Conservation (phyloP, 1,284 basidiomycete genomes). For the Baeospora myosura region DNA sequence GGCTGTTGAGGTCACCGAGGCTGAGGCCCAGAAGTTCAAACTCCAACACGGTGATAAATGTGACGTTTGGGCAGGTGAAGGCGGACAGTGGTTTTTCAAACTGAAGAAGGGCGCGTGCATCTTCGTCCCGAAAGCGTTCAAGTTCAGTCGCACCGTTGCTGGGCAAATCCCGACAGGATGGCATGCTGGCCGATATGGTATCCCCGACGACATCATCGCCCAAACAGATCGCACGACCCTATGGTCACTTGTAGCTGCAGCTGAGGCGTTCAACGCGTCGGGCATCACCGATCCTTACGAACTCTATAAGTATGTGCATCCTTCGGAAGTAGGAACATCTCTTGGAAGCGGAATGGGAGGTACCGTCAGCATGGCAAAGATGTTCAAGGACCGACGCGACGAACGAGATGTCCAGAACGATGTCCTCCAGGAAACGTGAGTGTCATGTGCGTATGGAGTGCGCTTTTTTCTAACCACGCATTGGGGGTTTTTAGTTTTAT, state of each 20-base stretch:
- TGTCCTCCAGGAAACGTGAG: conserved; percentile 93
- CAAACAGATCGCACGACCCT: conserved; percentile 93
- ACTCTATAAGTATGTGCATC: conserved; percentile 93
- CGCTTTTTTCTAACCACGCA: conserved; percentile 9
- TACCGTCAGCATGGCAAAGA: conserved; percentile 79
- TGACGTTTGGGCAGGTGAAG: conserved; percentile 86
- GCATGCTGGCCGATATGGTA: conserved; percentile 92
- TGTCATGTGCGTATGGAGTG: no score
- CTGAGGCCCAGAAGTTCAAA: conserved; percentile 94
- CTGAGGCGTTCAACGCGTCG: conserved; percentile 94
- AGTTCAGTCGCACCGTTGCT: conserved; percentile 90
- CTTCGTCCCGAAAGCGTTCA: conserved; percentile 91
- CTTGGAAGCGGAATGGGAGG: conserved; percentile 98
- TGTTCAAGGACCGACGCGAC: conserved; percentile 98
- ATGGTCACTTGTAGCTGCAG: conserved; percentile 92
- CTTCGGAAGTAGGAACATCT: conserved; percentile 89
- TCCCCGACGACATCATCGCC: conserved; percentile 94
- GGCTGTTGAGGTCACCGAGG: conserved; percentile 86
- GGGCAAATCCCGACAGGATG: conserved; percentile 97
- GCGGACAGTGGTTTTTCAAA: conserved; percentile 94
- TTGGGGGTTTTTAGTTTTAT: conserved; percentile 61
- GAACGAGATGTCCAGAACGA: conserved; percentile 98
- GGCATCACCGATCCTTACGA: conserved; percentile 98
- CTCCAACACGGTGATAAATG: conserved; percentile 95
- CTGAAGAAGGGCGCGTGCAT: conserved; percentile 98